A percentile compares a stretch with the other conserved stretches of the same genome.
phyloP scores from a whole-genome alignment of 2,329 filamentous ascomycete species.

The Pseudocercospora cruenta region DNA sequence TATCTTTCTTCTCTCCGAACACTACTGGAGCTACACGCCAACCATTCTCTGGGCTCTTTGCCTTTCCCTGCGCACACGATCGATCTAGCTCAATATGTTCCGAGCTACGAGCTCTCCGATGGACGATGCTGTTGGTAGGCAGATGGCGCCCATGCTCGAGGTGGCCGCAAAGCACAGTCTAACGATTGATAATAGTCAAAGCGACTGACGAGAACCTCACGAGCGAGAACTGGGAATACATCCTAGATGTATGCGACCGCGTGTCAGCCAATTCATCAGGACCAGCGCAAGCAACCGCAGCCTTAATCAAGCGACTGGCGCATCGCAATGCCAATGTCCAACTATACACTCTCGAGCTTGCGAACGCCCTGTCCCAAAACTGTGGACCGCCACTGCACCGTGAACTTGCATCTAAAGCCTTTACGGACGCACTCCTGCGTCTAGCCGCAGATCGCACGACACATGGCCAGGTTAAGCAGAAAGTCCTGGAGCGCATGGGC shows the following conservation, averaged over 20 bases:
- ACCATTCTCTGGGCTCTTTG: background rate
- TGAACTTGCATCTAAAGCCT: conserved; percentile 86
- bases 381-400: conserved; percentile 85
- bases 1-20: background rate
- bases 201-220: conserved; percentile 98
- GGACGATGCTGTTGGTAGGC: conserved; percentile 25
- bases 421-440: conserved; percentile 89
- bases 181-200: conserved; percentile 58
- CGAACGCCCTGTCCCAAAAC: conserved; percentile 89
- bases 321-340: conserved; percentile 96
- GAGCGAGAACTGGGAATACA: conserved; percentile 75
- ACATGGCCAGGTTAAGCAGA: conserved; percentile 93
- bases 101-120: conserved; percentile 24
- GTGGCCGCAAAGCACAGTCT: conserved; percentile 30
- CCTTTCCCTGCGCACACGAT: background rate
- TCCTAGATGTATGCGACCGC: conserved; percentile 54
- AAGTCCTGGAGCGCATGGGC: conserved; percentile 95
- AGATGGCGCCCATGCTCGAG: background rate
- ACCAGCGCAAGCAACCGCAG: conserved; percentile 66
- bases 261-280: conserved; percentile 41
- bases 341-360: conserved; percentile 91
- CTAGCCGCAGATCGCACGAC: conserved; percentile 92
- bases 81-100: conserved; percentile 17
- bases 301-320: conserved; percentile 87
- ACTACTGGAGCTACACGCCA: background rate